Conservation (phyloP, 2,329 filamentous ascomycete genomes). For the Exophiala sp. region DNA sequence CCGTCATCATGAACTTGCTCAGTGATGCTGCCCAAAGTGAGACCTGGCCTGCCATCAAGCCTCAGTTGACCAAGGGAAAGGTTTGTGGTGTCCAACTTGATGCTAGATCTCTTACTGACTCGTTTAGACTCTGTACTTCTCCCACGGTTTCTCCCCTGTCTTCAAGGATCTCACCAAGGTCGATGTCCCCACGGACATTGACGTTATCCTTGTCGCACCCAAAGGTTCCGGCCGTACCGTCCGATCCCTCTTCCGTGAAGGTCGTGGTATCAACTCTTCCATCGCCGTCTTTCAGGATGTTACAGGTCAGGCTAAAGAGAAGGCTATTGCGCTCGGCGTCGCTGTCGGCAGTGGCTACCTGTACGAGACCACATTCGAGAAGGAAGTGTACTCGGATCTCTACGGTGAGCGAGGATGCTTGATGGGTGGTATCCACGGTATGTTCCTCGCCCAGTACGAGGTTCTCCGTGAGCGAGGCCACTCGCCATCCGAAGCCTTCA, state of each 20-base stretch:
- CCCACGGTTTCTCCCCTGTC: conserved; percentile 99
- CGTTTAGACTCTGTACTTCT: conserved; percentile 94
- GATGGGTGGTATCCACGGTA: conserved; percentile 99
- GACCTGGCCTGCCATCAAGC: conserved; percentile 98
- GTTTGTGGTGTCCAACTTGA: conserved; percentile 46
- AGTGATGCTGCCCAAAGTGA: conserved; percentile 96
- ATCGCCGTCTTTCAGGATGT: conserved; percentile 98
- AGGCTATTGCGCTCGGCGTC: conserved; percentile 92
- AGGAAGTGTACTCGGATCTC: conserved; percentile 99
- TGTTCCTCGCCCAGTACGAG: conserved; percentile 99
- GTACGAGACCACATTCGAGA: conserved; percentile 99
- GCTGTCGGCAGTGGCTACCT: conserved; percentile 97
- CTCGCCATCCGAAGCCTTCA: conserved; percentile 97
- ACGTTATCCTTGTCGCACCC: conserved; percentile 98
- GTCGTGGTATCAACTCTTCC: conserved; percentile 99
- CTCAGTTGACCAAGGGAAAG: conserved; percentile 98
- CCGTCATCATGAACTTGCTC: conserved; percentile 99
- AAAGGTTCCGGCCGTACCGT: conserved; percentile 99
- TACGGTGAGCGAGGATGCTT: conserved; percentile 99
- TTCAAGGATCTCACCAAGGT: conserved; percentile 99
- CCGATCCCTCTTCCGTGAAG: conserved; percentile 97
- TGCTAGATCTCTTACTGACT: background rate
- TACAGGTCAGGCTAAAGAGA: conserved; percentile 96
- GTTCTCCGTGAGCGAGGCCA: conserved; percentile 98
- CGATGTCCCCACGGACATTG: conserved; percentile 89